Conservation (phyloP, 116 monocot genomes). For the Zostera marina region DNA sequence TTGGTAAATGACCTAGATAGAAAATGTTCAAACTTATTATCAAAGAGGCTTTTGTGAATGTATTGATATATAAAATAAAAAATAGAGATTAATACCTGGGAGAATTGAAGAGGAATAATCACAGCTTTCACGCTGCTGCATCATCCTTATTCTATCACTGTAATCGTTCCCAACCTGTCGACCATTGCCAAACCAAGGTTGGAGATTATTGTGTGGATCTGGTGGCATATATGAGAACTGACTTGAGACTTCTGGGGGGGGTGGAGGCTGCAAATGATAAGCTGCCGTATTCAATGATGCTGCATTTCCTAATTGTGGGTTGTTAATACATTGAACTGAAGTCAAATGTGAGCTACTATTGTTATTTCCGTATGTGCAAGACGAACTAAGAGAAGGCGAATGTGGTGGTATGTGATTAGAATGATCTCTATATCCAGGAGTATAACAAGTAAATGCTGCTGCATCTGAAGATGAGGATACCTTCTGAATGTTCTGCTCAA, state of each 20-base stretch:
- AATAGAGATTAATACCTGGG: conserved; percentile 20
- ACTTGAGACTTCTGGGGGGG: conserved; percentile 38
- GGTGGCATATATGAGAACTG: conserved; percentile 61
- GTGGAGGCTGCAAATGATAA: conserved; percentile 53
- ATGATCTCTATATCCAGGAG: conserved; percentile 31
- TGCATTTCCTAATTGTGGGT: conserved; percentile 10
- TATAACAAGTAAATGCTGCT: conserved; percentile 15
- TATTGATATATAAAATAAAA: not conserved
- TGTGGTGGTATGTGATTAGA: conserved; percentile 34
- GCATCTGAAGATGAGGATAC: conserved; percentile 9
- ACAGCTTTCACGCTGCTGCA: conserved; percentile 28
- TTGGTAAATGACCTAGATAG: conserved; percentile 18
- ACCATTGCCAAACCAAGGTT: conserved; percentile 29
- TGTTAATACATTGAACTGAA: conserved; percentile 18
- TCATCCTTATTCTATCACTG: conserved; percentile 21
- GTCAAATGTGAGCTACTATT: conserved; percentile 16
- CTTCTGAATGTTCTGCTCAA: conserved; percentile 8
- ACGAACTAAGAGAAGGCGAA: conserved; percentile 22
- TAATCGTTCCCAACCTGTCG: conserved; percentile 17
- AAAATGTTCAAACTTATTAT: not conserved
- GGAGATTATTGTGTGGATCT: conserved; percentile 29
- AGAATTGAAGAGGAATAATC: conserved; percentile 27
- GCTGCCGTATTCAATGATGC: conserved; percentile 24
- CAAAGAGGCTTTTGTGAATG: not conserved
- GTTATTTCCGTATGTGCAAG: conserved; percentile 22